Evolutionary conservation across 352 stramenopile species (phyloP).

Genomic region (Globisporangium nunn): DNA sequence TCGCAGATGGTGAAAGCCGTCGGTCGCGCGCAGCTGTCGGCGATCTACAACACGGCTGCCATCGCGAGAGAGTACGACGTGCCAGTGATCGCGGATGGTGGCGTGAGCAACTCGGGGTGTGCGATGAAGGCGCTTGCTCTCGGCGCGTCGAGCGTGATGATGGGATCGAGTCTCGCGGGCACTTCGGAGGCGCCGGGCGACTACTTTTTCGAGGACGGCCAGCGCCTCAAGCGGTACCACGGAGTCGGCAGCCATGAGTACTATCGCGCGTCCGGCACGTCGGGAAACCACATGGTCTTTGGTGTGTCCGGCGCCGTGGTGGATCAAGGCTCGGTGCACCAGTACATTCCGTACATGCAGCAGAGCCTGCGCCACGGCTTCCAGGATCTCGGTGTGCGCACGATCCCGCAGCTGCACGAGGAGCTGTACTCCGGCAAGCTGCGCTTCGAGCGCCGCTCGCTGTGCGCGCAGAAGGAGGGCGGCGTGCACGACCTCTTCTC

Average conservation of each 20-base stretch:
- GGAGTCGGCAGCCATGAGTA: constrained; percentile 97
- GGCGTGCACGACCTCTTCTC: constrained; percentile 96
- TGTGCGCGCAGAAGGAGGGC: constrained; percentile 96
- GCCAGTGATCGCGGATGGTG: constrained; percentile 97
- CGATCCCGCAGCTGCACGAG: constrained; percentile 79
- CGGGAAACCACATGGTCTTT: constrained; percentile 94
- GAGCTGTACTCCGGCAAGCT: constrained; percentile 66
- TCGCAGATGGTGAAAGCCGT: constrained; percentile 98
- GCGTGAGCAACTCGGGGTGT: constrained; percentile 94
- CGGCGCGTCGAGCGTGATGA: constrained; percentile 97
- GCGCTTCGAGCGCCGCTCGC: constrained; percentile 95
- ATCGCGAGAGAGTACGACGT: constrained; percentile 92
- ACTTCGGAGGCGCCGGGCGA: constrained; percentile 97
- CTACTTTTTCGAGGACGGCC: constrained; percentile 99
- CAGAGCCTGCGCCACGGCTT: constrained; percentile 96
- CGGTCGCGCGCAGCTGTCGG: constrained; percentile 94
- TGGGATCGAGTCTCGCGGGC: constrained; percentile 96
- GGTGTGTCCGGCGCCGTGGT: constrained; percentile 96
- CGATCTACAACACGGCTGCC: constrained; percentile 96
- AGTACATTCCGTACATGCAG: constrained; percentile 98
- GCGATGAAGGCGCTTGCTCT: constrained; percentile 96
- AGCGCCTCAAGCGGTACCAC: constrained; percentile 98
- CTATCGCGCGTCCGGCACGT: constrained; percentile 37
- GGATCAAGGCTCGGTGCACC: constrained; percentile 95
- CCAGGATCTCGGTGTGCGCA: constrained; percentile 93